phyloP scores from a whole-genome alignment of 208 protist species.

The Endotrypanum monterogeii region DNA sequence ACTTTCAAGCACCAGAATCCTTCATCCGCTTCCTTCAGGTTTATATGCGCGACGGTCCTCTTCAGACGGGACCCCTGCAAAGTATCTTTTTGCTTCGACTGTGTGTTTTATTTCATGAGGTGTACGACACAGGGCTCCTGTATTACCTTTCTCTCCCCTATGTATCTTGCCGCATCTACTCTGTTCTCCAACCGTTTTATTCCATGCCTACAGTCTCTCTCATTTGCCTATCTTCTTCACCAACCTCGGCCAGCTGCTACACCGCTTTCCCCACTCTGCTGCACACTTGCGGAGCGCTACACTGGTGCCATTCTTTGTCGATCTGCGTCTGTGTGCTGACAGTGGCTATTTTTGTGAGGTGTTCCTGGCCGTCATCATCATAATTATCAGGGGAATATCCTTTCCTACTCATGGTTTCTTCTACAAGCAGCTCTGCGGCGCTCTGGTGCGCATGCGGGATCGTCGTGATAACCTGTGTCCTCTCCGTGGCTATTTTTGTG shows the following conservation, averaged over 20 bases:
- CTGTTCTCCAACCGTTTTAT: neutral
- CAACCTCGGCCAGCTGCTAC: neutral
- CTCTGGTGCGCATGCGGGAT: conserved; percentile 4
- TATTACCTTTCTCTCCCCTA: neutral
- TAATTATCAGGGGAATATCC: too few relatives aligned
- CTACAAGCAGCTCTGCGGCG: neutral
- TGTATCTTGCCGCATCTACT: neutral
- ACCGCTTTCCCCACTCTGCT: neutral
- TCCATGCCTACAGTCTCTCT: too few relatives aligned
- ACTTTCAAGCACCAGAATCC: too few relatives aligned
- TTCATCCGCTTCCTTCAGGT: too few relatives aligned
- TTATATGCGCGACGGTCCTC: neutral
- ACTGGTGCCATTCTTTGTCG: neutral
- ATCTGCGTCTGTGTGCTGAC: neutral
- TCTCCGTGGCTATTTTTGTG: neutral
- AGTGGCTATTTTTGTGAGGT: neutral
- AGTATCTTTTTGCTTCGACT: neutral
- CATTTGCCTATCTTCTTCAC: neutral
- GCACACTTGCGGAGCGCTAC: too few relatives aligned
- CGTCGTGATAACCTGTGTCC: neutral
- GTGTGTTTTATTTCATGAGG: neutral
- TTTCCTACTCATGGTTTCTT: conserved; percentile 2
- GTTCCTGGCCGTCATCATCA: neutral
- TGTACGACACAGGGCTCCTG: neutral
- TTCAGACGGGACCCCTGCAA: neutral